Evolutionary conservation across 1,139 yeast species (phyloP), one percentile per base, ranked within the genome.

Genomic region (Waltiozyma sp.): DNA sequence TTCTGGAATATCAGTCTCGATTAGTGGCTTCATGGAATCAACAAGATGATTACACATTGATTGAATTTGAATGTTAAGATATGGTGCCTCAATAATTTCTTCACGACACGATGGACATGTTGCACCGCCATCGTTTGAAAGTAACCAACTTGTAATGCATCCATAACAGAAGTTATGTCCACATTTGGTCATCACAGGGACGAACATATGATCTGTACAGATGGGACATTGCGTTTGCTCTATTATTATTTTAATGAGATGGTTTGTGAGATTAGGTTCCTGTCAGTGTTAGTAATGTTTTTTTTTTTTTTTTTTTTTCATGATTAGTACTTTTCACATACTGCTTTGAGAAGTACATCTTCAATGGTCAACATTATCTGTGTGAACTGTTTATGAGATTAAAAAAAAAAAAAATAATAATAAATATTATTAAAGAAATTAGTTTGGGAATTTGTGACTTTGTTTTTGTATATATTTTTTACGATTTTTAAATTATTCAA

Each of bases 101-200:
- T 63, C 63, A 9, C 83, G 65, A 54, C 84, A 77, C 1, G 72
- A 62, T 9, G 84, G 84, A 53, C 84, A 77, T 39, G 74, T 66
- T 43, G 37, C 23, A 11, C 37, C 37, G 14, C 37, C 37, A 11
- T 63, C 59, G 45, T 67, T 68, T 44, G 64, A 68, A 23, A 62
- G 62, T 46, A 77, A 66, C 83, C 83, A 77, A 18, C 66, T 62
- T 21, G 60, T 56, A 24, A 76, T 59, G 50, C 84, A 77, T 45
- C 49, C 52, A 42, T 63, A 62, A 47, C 69, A 64, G 45, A 59
- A 64, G 28, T 62, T 52, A 47, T 64, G 69, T 7, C 69, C 69
- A 46, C 69, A 64, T 16, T 47, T 41, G 2, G 63, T 49, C 39
- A 60, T 56, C 45, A 60, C 60, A 3, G 69, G 68, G 8, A 56